Percentiles rank a stretch among this genome's conserved stretches.
These are phyloP conservation scores for Hibiscus mutabilis DNA, from an alignment of 345 rosid species.

Conservation along the genomic window DNA sequence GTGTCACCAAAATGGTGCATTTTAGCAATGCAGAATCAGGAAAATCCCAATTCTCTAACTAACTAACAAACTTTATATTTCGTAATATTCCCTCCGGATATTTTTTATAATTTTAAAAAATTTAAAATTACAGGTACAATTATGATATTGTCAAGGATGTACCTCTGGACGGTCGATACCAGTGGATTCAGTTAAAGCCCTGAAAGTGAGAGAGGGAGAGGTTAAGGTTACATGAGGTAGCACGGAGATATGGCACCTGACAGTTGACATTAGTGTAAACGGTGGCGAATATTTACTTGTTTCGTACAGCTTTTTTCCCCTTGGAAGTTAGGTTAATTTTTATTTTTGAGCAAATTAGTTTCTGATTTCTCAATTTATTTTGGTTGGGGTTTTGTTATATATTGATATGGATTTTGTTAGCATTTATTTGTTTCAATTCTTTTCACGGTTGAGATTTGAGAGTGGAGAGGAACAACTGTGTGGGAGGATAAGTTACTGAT, in stretches of 20 bases:
- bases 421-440: too few species aligned
- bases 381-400: too few species aligned
- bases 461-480: too few species aligned
- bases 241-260: background rate
- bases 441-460: too few species aligned
- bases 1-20: slow-evolving; percentile 10
- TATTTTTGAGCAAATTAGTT: too few species aligned
- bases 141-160: slow-evolving; percentile 55
- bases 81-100: background rate
- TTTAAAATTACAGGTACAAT: slow-evolving; percentile 14
- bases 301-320: slow-evolving; percentile 4
- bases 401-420: too few species aligned
- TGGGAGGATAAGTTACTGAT: too few species aligned
- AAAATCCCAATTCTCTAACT: slow-evolving; percentile 17
- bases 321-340: background rate
- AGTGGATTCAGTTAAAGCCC: slow-evolving; percentile 44
- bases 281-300: background rate
- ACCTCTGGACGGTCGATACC: slow-evolving; percentile 65
- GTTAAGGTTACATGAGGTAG: slow-evolving; percentile 15
- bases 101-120: background rate
- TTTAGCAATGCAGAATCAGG: slow-evolving; percentile 11
- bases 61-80: slow-evolving; percentile 17
- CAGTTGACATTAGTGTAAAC: background rate
- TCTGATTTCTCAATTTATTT: too few species aligned
- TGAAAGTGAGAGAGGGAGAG: background rate